Conservation (phyloP, 768 basidiomycete genomes). For the Tricholoma sp. region DNA sequence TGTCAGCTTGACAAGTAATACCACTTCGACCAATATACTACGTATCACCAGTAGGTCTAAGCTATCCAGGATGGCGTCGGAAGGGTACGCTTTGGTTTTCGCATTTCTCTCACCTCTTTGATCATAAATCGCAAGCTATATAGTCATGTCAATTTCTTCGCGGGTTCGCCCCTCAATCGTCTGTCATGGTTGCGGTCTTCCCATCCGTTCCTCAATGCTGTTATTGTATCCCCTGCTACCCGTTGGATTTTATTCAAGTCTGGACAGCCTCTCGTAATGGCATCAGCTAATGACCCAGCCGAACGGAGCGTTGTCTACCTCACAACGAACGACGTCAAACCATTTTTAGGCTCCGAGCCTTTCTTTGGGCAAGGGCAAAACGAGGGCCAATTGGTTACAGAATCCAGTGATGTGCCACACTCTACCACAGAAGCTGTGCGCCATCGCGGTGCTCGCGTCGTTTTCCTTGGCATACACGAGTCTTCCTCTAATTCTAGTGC, state of each 20-base stretch:
- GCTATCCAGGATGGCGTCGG: conserved; percentile 11
- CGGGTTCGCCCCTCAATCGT: conserved; percentile 73
- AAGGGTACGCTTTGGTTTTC: conserved; percentile 8
- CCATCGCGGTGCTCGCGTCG: conserved; percentile 52
- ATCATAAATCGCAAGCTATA: background rate
- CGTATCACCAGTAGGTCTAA: background rate
- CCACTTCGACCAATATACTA: background rate
- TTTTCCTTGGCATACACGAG: conserved; percentile 82
- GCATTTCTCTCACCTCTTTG: background rate
- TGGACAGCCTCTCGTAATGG: conserved; percentile 60
- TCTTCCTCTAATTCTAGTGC: conserved; percentile 38
- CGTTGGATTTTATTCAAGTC: conserved; percentile 77
- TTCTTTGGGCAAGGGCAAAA: conserved; percentile 68
- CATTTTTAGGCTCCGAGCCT: conserved; percentile 62
- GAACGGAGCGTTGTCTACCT: conserved; percentile 44
- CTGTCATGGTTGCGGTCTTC: conserved; percentile 79
- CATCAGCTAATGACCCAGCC: conserved; percentile 27
- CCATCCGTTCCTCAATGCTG: conserved; percentile 67
- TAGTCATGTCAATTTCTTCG: conserved; percentile 35
- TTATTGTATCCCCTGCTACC: conserved; percentile 54
- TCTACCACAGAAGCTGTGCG: conserved; percentile 51
- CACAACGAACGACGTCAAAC: conserved; percentile 54
- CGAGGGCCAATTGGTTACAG: conserved; percentile 28
- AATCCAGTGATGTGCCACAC: conserved; percentile 24
- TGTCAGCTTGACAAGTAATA: background rate